Evolutionary conservation across 768 basidiomycete genomes (phyloP), one percentile per base, ranked within the genome.

Genomic region (Pleurotus pulmonarius): DNA sequence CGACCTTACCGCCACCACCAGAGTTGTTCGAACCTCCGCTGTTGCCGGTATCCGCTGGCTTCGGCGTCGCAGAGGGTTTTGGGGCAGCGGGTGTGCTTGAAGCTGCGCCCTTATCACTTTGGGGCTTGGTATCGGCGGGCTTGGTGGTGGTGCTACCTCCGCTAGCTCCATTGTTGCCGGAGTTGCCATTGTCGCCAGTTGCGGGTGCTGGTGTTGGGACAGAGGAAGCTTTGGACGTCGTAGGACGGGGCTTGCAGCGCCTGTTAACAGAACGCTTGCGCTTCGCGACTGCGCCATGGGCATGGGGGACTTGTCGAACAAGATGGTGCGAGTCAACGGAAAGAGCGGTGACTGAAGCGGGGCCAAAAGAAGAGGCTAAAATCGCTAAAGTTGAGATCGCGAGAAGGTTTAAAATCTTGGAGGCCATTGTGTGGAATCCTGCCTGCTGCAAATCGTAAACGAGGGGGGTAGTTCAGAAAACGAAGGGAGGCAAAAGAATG

Each of bases 371-470:
- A 61, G 75, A 73, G 46, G 80, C 74, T 58, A 89, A 57, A 59
- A 90, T 63, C 18, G 83, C 80, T 52, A 91, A 64, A 22, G 84
- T 73, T 13, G 82, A 73, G 40, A 90, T 59, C 18, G 87, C 79
- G 53, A 90, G 24, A 58, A 90, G 68, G 63, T 79, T 80, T 64
- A 87, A 64, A 47, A 87, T 64, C 60, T 80, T 86, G 47, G 75
- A 64, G 43, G 82, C 76, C 81, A 84, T 84, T 47, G 62, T 58
- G 43, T 46, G 56, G 40, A 41, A 53, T 53, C 51, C 51, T 53
- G 51, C 51, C 41, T 39, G 37, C 59, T 60, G 61, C 29, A 34
- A 29, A 55, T 62, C 59, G 59, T 64, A 63, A 60, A 63, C 60
- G 61, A 60, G 56, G 64, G 59, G 57, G 60, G 55, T 57, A 48